These are phyloP conservation scores for Chlorella sp. DNA, from an alignment of 139 green algal species.

Conservation along the genomic window DNA sequence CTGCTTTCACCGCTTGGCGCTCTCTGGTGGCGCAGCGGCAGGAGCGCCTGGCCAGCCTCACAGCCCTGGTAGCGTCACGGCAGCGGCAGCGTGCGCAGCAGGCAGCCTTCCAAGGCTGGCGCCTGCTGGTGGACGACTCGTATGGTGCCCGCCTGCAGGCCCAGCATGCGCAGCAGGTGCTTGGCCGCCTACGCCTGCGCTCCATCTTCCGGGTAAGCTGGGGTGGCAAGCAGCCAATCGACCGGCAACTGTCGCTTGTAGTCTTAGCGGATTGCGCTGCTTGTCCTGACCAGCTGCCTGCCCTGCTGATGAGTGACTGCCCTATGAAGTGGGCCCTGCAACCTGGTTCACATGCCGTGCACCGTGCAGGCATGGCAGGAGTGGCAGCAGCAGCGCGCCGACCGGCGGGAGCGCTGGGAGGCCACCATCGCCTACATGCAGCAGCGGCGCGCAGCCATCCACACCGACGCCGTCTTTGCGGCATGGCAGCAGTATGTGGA, in stretches of 20 bases:
- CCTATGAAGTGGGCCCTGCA: no score
- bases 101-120: conserved; percentile 26
- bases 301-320: no score
- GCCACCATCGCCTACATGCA: conserved; percentile 11
- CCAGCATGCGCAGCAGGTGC: conserved; percentile 14
- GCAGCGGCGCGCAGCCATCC: background rate
- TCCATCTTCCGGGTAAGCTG: background rate
- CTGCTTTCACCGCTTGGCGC: conserved; percentile 32
- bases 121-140: conserved; percentile 3
- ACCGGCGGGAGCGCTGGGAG: conserved; percentile 22
- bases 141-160: conserved; percentile 23
- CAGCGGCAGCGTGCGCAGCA: conserved; percentile 33
- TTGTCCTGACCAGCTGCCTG: no score
- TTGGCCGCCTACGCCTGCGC: background rate
- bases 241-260: no score
- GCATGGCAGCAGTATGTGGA: conserved; percentile 25
- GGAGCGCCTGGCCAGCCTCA: conserved; percentile 27
- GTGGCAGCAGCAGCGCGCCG: conserved; percentile 12
- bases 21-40: background rate
- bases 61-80: conserved; percentile 19
- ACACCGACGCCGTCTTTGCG: conserved; percentile 6
- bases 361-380: background rate
- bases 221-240: no score
- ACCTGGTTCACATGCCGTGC: no score
- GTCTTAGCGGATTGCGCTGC: no score